Evolutionary conservation across 129 eudicot species (phyloP).

Genomic region (Chrysanthemum makinoi): DNA sequence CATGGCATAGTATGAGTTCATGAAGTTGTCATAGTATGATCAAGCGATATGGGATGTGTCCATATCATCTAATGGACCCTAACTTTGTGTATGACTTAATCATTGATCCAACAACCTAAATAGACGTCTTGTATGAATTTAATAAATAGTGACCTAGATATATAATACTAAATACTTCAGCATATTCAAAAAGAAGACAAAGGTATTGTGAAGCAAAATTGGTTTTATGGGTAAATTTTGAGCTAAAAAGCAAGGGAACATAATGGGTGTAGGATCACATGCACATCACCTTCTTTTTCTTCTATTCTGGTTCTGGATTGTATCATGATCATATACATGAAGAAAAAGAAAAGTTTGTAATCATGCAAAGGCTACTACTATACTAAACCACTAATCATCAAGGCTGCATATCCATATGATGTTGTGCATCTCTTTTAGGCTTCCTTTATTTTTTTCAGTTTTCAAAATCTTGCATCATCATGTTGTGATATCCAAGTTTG

Average conservation of each 20-base stretch:
- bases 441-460: slow-evolving; percentile 15
- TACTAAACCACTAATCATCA: slow-evolving; percentile 30
- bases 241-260: slow-evolving; percentile 51
- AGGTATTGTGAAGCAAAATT: slow-evolving; percentile 11
- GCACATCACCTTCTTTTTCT: slow-evolving; percentile 61
- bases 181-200: background rate
- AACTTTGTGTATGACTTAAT: too few relatives aligned
- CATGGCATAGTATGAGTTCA: too few relatives aligned
- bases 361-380: slow-evolving; percentile 35
- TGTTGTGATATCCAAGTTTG: slow-evolving; percentile 6
- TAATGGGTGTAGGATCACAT: slow-evolving; percentile 71
- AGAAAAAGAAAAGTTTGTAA: slow-evolving; percentile 33
- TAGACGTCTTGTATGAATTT: too few relatives aligned
- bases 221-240: slow-evolving; percentile 4
- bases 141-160: too few relatives aligned
- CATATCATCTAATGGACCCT: too few relatives aligned
- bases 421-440: slow-evolving; percentile 27
- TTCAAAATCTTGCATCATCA: slow-evolving; percentile 23
- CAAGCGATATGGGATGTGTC: too few relatives aligned
- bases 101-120: too few relatives aligned
- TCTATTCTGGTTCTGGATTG: slow-evolving; percentile 52
- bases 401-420: slow-evolving; percentile 28
- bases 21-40: too few relatives aligned
- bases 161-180: background rate
- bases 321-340: slow-evolving; percentile 49